phyloP scores from a whole-genome alignment of 2,329 filamentous ascomycete genomes.

The Byssoonygena ceratinophila region DNA sequence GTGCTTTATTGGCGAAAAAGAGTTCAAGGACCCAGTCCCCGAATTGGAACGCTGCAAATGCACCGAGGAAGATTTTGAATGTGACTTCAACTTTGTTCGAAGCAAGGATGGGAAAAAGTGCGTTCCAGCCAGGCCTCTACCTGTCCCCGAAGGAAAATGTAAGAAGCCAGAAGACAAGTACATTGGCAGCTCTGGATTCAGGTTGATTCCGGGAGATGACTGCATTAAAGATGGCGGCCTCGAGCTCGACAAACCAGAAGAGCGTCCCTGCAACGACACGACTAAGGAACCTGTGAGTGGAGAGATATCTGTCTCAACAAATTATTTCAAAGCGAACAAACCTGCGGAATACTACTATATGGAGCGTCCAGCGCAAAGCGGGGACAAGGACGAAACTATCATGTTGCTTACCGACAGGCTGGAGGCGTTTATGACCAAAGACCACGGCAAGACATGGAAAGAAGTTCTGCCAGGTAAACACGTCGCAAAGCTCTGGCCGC shows the following conservation, averaged over 20 bases:
- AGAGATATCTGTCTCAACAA: conserved; percentile 52
- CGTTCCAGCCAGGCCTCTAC: conserved; percentile 50
- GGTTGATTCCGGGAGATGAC: conserved; percentile 74
- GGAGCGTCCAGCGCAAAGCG: conserved; percentile 58
- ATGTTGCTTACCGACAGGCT: conserved; percentile 50
- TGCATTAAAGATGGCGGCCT: conserved; percentile 53
- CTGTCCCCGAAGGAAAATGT: conserved; percentile 62
- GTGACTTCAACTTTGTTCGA: conserved; percentile 80
- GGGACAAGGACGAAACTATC: conserved; percentile 60
- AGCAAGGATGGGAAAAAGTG: conserved; percentile 59
- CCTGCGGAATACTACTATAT: conserved; percentile 60
- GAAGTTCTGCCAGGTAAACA: conserved; percentile 58
- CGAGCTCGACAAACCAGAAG: conserved; percentile 57
- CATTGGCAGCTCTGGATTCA: conserved; percentile 78
- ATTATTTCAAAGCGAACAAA: conserved; percentile 51
- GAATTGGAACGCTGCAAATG: conserved; percentile 69
- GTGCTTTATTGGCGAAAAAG: conserved; percentile 77
- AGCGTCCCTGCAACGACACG: conserved; percentile 64
- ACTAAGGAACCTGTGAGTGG: conserved; percentile 48
- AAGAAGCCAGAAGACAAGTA: conserved; percentile 62
- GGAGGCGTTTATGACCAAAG: conserved; percentile 61
- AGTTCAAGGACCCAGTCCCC: conserved; percentile 68
- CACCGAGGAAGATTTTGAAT: conserved; percentile 78
- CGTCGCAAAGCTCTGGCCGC: conserved; percentile 61
- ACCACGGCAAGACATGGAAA: conserved; percentile 84